Percentiles rank a stretch among this genome's conserved stretches.
phyloP scores from a whole-genome alignment of 1,284 basidiomycete genomes.

The Puccinia coronata region DNA sequence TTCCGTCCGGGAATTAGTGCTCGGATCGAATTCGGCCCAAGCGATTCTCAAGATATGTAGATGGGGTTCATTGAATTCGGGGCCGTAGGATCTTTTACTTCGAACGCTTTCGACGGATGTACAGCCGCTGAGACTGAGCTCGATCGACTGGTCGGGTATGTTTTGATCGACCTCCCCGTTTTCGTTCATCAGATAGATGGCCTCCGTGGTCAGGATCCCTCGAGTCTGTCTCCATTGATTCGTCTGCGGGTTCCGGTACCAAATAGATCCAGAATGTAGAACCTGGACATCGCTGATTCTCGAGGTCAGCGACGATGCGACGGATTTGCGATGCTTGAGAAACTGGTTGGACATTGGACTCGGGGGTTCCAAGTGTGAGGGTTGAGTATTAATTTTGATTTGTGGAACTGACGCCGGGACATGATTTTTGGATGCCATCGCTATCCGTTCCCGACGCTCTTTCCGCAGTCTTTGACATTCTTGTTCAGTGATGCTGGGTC shows the following conservation, averaged over 20 bases:
- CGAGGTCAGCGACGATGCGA: constrained; percentile 46
- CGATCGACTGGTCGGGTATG: constrained; percentile 36
- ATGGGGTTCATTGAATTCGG: constrained; percentile 46
- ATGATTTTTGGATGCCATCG: constrained; percentile 28
- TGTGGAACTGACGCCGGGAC: not conserved
- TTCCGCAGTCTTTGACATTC: constrained; percentile 17
- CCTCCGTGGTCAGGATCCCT: constrained; percentile 40
- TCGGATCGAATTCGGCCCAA: constrained; percentile 46
- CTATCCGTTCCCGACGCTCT: constrained; percentile 41
- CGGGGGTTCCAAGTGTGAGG: not conserved
- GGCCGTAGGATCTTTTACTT: constrained; percentile 46
- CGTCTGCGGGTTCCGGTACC: constrained; percentile 44
- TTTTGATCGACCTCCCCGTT: constrained; percentile 41
- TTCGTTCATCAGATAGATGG: constrained; percentile 44
- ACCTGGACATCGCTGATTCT: constrained; percentile 42
- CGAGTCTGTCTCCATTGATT: constrained; percentile 43
- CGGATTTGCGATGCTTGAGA: constrained; percentile 42
- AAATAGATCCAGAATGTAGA: constrained; percentile 38
- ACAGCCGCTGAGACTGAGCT: constrained; percentile 38
- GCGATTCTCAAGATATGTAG: constrained; percentile 47
- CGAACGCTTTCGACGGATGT: constrained; percentile 45
- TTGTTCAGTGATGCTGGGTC: constrained; percentile 17
- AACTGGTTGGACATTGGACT: constrained; percentile 34
- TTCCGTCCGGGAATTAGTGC: constrained; percentile 43
- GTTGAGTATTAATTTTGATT: not conserved